Conservation (phyloP, 331 rosid genomes). For the Dryas integrifolia region DNA sequence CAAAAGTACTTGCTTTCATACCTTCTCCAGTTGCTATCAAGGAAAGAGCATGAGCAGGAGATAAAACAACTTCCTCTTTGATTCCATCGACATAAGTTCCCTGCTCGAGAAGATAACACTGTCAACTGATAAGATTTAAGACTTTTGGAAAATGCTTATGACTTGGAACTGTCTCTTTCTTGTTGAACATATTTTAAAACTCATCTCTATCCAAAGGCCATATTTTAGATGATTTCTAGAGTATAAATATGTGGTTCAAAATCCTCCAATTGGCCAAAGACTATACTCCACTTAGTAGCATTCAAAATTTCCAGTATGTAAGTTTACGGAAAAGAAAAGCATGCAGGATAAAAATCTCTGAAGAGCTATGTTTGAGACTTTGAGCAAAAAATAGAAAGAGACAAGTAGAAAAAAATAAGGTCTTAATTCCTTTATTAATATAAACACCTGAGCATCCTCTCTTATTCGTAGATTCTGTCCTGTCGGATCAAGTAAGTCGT, state of each 20-base stretch:
- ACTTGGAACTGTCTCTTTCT: background rate
- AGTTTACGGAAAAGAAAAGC: background rate
- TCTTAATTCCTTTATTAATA: slow-evolving; percentile 1
- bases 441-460: slow-evolving; percentile 54
- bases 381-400: background rate
- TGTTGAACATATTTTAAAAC: background rate
- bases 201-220: background rate
- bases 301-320: background rate
- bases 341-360: background rate
- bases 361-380: background rate
- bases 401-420: background rate
- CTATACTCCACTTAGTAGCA: slow-evolving; percentile 1
- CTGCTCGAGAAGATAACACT: slow-evolving; percentile 25
- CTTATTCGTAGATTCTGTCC: slow-evolving; percentile 53
- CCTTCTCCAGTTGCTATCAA: slow-evolving; percentile 66
- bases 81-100: slow-evolving; percentile 63
- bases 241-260: background rate
- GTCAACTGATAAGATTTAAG: slow-evolving; percentile 8
- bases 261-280: background rate
- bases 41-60: slow-evolving; percentile 67
- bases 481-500: slow-evolving; percentile 51
- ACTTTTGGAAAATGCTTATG: background rate
- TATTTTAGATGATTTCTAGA: background rate
- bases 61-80: slow-evolving; percentile 60
- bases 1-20: slow-evolving; percentile 19